Evolutionary conservation across 2,329 filamentous ascomycete genomes (phyloP).

Genomic region (Fusarium camptoceras): DNA sequence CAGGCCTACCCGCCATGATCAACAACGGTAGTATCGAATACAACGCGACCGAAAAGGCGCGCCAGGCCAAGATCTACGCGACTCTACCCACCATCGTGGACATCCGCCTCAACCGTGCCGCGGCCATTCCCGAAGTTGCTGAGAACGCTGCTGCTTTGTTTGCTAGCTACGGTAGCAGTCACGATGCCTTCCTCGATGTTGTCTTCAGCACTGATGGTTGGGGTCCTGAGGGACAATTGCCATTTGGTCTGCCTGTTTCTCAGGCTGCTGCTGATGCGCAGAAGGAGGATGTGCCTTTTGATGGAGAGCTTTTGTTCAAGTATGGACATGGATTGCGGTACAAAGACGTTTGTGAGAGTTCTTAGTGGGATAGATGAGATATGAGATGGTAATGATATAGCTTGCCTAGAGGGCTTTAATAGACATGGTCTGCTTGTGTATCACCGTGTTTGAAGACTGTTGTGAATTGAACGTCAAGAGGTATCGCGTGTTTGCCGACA

Average conservation of each 20-base stretch:
- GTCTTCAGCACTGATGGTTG: slow-evolving; percentile 52
- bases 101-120: slow-evolving; percentile 57
- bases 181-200: slow-evolving; percentile 58
- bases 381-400: slow-evolving; percentile 11
- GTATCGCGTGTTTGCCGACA: not conserved
- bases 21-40: slow-evolving; percentile 58
- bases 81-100: slow-evolving; percentile 57
- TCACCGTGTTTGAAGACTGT: not conserved
- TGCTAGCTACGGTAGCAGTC: slow-evolving; percentile 55
- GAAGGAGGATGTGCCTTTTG: slow-evolving; percentile 47
- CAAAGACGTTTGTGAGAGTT: slow-evolving; percentile 45
- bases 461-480: not conserved
- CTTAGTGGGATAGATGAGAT: not conserved
- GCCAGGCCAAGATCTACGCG: slow-evolving; percentile 51
- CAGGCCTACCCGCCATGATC: slow-evolving; percentile 53
- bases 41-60: slow-evolving; percentile 45
- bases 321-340: slow-evolving; percentile 50
- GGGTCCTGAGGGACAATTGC: slow-evolving; percentile 51
- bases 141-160: slow-evolving; percentile 55
- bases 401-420: not conserved
- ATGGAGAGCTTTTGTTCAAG: slow-evolving; percentile 46
- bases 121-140: slow-evolving; percentile 56
- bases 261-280: slow-evolving; percentile 55
- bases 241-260: slow-evolving; percentile 59
- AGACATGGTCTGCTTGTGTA: not conserved